Conservation (phyloP, 192 early-diverging fungal species). For the Spinellus fusiger region DNA sequence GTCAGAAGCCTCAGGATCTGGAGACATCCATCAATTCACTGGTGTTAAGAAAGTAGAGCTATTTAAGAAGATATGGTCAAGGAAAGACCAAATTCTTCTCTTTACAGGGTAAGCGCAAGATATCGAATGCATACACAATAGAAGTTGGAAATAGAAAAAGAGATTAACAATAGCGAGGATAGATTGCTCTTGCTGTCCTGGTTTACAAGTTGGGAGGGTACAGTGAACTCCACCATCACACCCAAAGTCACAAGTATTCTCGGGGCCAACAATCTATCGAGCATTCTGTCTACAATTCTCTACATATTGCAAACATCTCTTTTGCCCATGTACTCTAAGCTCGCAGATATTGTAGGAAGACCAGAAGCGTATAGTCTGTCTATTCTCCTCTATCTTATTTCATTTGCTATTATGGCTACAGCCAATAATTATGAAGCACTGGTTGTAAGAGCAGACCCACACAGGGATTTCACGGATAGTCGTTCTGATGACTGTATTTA, state of each 20-base stretch:
- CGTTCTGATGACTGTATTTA: neutral
- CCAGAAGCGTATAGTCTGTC: slow-evolving; percentile 3
- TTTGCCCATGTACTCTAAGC: slow-evolving; percentile 12
- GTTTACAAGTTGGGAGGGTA: slow-evolving; percentile 10
- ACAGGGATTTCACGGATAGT: neutral
- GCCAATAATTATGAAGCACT: slow-evolving; percentile 1
- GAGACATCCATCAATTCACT: neutral
- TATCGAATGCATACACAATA: neutral
- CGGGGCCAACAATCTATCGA: slow-evolving; percentile 4
- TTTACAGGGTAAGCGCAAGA: slow-evolving; percentile 1
- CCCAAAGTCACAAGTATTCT: slow-evolving; percentile 5
- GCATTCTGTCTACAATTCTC: slow-evolving; percentile 9
- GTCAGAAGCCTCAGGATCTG: neutral
- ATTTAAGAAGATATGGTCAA: slow-evolving; percentile 9
- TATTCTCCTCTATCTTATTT: slow-evolving; percentile 1
- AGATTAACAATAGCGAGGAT: neutral
- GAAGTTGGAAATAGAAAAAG: neutral
- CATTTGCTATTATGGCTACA: neutral
- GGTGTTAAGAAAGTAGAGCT: slow-evolving; percentile 12
- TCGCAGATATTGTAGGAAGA: slow-evolving; percentile 19
- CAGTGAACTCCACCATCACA: neutral
- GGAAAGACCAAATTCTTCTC: neutral
- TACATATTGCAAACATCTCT: slow-evolving; percentile 14
- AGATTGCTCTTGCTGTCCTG: slow-evolving; percentile 8
- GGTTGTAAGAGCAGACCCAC: neutral